These are phyloP conservation scores for Linum usitatissimum DNA, from an alignment of 345 rosid genomes.

Conservation along the genomic window DNA sequence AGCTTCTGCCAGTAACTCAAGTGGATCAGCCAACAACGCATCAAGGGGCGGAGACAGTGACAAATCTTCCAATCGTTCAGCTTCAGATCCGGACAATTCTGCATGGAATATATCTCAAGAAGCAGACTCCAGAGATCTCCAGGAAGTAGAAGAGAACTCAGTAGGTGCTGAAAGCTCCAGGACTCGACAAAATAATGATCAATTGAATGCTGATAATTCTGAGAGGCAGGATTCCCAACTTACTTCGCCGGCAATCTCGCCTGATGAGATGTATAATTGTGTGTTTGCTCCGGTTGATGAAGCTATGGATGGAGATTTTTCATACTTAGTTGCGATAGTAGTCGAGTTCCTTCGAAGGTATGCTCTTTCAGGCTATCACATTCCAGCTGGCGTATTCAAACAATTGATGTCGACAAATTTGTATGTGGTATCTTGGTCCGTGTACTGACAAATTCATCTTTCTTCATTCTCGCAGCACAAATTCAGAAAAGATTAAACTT, in stretches of 20 bases:
- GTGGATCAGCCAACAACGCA: slow-evolving; percentile 28
- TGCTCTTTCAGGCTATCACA: slow-evolving; percentile 1
- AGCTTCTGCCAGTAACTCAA: slow-evolving; percentile 21
- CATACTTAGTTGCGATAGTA: slow-evolving; percentile 71
- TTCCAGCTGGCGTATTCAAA: slow-evolving; percentile 1
- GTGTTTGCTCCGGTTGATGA: slow-evolving; percentile 85
- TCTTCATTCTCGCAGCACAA: slow-evolving; percentile 44
- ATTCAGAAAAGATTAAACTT: slow-evolving; percentile 66
- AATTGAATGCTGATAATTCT: slow-evolving; percentile 33
- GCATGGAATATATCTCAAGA: slow-evolving; percentile 26
- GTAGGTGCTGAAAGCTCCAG: slow-evolving; percentile 28
- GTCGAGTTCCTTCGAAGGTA: slow-evolving; percentile 88
- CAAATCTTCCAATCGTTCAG: slow-evolving; percentile 33
- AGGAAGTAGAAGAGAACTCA: slow-evolving; percentile 26
- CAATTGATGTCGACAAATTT: neutral
- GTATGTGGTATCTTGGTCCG: neutral
- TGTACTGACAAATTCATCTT: slow-evolving; percentile 4
- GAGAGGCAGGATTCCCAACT: slow-evolving; percentile 65
- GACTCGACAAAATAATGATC: slow-evolving; percentile 29
- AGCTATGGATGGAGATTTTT: slow-evolving; percentile 75
- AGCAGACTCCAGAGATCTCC: slow-evolving; percentile 24
- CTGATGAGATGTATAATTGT: slow-evolving; percentile 79
- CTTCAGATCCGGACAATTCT: slow-evolving; percentile 44
- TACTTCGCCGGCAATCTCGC: slow-evolving; percentile 72
- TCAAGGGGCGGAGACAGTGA: slow-evolving; percentile 18